Conservation (phyloP, 805 yeast species). For the Hermanozyma aechmeae region DNA sequence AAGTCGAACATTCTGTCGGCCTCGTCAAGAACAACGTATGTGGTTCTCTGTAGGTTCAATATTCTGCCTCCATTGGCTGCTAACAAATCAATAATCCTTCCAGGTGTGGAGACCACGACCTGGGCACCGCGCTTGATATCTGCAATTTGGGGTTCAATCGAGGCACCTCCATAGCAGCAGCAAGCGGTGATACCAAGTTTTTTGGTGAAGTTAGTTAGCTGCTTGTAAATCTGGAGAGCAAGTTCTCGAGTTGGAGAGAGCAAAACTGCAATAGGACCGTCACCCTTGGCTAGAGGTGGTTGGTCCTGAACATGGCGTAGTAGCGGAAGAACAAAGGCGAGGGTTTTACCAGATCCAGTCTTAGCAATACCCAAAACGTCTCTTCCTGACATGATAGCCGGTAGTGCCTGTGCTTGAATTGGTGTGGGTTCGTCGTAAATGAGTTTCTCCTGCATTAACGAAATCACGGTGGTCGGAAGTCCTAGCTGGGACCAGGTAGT, state of each 20-base stretch:
- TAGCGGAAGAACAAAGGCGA: constrained; percentile 79
- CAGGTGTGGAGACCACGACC: constrained; percentile 89
- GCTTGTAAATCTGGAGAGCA: constrained; percentile 73
- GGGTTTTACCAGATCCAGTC: constrained; percentile 94
- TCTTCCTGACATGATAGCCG: constrained; percentile 80
- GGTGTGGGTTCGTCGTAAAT: constrained; percentile 65
- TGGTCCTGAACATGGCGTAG: constrained; percentile 79
- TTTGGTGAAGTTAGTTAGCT: constrained; percentile 49
- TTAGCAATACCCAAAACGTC: constrained; percentile 93
- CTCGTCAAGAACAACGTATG: constrained; percentile 87
- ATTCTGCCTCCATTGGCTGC: constrained; percentile 78
- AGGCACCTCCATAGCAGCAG: constrained; percentile 89
- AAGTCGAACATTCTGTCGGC: constrained; percentile 95
- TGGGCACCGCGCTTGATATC: constrained; percentile 71
- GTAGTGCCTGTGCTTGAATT: constrained; percentile 85
- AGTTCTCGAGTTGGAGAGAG: constrained; percentile 90
- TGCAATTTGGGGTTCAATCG: constrained; percentile 73
- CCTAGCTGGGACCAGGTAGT: constrained; percentile 77
- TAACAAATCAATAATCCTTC: constrained; percentile 80
- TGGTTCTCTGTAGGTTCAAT: constrained; percentile 54
- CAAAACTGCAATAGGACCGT: constrained; percentile 73
- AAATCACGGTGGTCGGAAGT: constrained; percentile 49
- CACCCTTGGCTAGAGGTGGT: constrained; percentile 38
- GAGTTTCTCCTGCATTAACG: constrained; percentile 40
- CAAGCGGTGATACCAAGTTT: constrained; percentile 43